Conservation (phyloP, 1,284 basidiomycete species). For the Veloporphyrellus conicus region DNA sequence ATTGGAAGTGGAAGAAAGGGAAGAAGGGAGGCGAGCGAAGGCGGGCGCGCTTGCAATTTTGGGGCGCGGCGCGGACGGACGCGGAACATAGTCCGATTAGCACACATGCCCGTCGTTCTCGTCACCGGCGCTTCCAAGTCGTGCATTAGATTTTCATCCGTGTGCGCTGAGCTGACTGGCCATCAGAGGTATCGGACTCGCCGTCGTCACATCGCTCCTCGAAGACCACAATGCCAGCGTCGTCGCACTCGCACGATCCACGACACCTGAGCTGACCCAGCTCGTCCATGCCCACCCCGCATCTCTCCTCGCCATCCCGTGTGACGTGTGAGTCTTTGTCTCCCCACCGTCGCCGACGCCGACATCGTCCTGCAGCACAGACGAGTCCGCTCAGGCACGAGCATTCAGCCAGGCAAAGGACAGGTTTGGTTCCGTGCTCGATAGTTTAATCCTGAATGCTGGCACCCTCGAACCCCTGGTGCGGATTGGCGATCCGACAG, state of each 20-base stretch:
- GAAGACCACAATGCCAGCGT: conserved; percentile 60
- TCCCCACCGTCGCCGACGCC: neutral
- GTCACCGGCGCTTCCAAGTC: conserved; percentile 78
- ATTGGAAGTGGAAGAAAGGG: conserved; percentile 39
- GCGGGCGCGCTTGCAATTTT: conserved; percentile 24
- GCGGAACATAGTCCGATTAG: conserved; percentile 19
- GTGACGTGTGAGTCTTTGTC: conserved; percentile 60
- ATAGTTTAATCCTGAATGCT: conserved; percentile 78
- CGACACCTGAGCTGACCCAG: conserved; percentile 56
- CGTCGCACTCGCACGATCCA: conserved; percentile 70
- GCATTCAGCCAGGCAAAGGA: conserved; percentile 48
- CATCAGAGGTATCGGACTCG: conserved; percentile 77
- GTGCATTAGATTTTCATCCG: neutral
- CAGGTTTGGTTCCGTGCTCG: conserved; percentile 55
- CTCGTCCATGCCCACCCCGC: conserved; percentile 45
- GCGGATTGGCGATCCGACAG: conserved; percentile 37
- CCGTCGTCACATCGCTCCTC: conserved; percentile 61
- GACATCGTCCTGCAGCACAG: conserved; percentile 40
- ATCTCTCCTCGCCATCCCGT: conserved; percentile 55
- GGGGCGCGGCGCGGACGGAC: conserved; percentile 24
- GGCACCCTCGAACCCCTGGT: conserved; percentile 58
- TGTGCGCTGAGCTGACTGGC: conserved; percentile 9
- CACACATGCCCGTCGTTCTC: conserved; percentile 46
- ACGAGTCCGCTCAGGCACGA: conserved; percentile 51
- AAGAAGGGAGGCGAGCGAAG: conserved; percentile 19